Evolutionary conservation across 2,329 filamentous ascomycete genomes (phyloP).

Genomic region (Diaporthe sp.): DNA sequence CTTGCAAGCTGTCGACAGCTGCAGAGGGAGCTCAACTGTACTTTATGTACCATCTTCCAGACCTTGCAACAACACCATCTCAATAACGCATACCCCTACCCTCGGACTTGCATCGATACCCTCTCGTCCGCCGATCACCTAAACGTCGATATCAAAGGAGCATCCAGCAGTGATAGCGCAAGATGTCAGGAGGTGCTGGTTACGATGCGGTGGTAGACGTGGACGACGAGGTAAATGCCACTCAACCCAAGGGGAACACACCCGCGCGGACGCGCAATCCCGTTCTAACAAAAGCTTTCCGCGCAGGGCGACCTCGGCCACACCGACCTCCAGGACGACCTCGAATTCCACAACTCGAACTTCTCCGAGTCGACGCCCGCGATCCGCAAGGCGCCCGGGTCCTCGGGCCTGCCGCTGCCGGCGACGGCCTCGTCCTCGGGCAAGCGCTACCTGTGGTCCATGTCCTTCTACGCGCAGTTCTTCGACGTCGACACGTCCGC

Average conservation of each 20-base stretch:
- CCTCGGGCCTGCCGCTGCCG: slow-evolving; percentile 66
- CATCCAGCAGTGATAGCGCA: slow-evolving; percentile 4
- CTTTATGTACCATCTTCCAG: slow-evolving; percentile 31
- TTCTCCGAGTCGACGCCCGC: slow-evolving; percentile 74
- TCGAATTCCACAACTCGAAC: slow-evolving; percentile 97
- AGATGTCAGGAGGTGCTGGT: slow-evolving; percentile 85
- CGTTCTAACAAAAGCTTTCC: slow-evolving; percentile 40
- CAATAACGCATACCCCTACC: neutral
- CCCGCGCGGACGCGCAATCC: slow-evolving; percentile 2
- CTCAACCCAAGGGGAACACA: neutral
- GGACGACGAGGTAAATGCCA: slow-evolving; percentile 84
- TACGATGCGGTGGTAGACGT: slow-evolving; percentile 99
- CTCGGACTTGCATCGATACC: neutral
- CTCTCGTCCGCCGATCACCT: neutral
- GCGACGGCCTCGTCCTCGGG: slow-evolving; percentile 52
- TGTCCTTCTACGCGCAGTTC: slow-evolving; percentile 96
- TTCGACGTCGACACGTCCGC: slow-evolving; percentile 98
- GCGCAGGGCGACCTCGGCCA: slow-evolving; percentile 93
- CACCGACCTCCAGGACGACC: slow-evolving; percentile 97
- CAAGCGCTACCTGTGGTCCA: slow-evolving; percentile 92
- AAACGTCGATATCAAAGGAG: neutral
- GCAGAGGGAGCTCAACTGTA: slow-evolving; percentile 21
- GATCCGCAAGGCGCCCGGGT: slow-evolving; percentile 63
- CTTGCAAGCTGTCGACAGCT: slow-evolving; percentile 34
- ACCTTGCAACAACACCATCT: slow-evolving; percentile 45